A percentile compares a stretch with the other conserved stretches of the same genome.
Conservation (phyloP, 1,284 basidiomycete genomes). For the Violaceomyces palustris region DNA sequence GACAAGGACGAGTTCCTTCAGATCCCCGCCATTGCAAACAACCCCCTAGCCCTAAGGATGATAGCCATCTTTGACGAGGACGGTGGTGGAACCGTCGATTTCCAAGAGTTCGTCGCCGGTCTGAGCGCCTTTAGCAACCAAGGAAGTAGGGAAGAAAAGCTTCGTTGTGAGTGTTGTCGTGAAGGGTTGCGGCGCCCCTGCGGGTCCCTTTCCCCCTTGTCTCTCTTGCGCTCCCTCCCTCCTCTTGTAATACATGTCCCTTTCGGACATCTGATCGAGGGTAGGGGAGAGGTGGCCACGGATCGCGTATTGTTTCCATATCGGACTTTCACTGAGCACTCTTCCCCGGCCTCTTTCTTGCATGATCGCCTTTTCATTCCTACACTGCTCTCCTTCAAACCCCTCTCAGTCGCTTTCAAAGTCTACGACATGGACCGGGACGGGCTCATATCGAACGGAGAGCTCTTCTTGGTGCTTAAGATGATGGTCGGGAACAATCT, state of each 20-base stretch:
- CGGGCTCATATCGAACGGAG: conserved; percentile 96
- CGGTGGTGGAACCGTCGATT: conserved; percentile 95
- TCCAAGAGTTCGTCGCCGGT: conserved; percentile 97
- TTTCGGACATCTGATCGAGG: too few relatives aligned
- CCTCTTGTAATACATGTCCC: too few relatives aligned
- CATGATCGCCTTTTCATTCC: not conserved
- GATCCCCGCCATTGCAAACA: conserved; percentile 97
- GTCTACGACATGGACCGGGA: conserved; percentile 98
- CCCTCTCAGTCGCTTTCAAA: conserved; percentile 78
- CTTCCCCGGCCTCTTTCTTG: not conserved
- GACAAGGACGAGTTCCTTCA: conserved; percentile 98
- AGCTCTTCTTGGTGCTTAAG: conserved; percentile 94
- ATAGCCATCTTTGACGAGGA: conserved; percentile 99
- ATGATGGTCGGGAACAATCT: conserved; percentile 99
- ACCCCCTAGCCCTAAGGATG: conserved; percentile 92
- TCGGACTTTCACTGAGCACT: too few relatives aligned
- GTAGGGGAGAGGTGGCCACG: too few relatives aligned
- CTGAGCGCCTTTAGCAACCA: conserved; percentile 94
- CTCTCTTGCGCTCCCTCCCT: too few relatives aligned
- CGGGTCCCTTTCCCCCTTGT: not conserved
- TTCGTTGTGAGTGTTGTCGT: conserved; percentile 73
- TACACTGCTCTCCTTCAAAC: not conserved
- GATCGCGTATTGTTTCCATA: too few relatives aligned
- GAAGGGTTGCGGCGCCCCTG: too few relatives aligned
- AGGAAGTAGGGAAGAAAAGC: conserved; percentile 91